Conservation (phyloP, 176 grass and related monocot species). For the Hordeum vulgare region DNA sequence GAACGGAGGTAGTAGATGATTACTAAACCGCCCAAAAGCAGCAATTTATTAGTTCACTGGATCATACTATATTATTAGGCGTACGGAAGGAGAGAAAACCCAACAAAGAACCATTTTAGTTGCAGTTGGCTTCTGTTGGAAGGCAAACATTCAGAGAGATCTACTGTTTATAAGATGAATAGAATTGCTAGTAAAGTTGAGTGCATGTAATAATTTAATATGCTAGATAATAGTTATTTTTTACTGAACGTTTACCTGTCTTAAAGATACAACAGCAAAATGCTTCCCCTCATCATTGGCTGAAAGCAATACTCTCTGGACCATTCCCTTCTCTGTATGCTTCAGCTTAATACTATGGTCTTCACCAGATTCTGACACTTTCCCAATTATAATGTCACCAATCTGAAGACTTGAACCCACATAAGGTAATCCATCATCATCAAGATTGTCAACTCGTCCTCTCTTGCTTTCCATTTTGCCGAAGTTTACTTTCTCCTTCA, state of each 20-base stretch:
- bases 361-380: conserved; percentile 80
- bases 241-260: conserved; percentile 55
- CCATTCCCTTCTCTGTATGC: conserved; percentile 97
- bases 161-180: conserved; percentile 5
- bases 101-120: not conserved
- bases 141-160: not conserved
- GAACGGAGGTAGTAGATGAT: too few species aligned
- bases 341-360: conserved; percentile 86
- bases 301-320: conserved; percentile 86
- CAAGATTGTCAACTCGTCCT: conserved; percentile 87
- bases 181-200: conserved; percentile 2
- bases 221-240: conserved; percentile 3
- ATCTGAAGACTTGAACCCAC: conserved; percentile 87
- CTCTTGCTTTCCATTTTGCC: conserved; percentile 91
- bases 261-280: conserved; percentile 82
- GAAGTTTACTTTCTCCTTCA: conserved; percentile 76
- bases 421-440: conserved; percentile 91
- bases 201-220: conserved; percentile 19
- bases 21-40: not conserved
- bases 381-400: conserved; percentile 89
- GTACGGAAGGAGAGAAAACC: not conserved
- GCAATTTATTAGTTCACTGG: not conserved
- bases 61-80: not conserved
- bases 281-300: conserved; percentile 94
- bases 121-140: not conserved